Evolutionary conservation across 805 yeast genomes (phyloP).

Genomic region (Hanseniaspora thailandica): DNA sequence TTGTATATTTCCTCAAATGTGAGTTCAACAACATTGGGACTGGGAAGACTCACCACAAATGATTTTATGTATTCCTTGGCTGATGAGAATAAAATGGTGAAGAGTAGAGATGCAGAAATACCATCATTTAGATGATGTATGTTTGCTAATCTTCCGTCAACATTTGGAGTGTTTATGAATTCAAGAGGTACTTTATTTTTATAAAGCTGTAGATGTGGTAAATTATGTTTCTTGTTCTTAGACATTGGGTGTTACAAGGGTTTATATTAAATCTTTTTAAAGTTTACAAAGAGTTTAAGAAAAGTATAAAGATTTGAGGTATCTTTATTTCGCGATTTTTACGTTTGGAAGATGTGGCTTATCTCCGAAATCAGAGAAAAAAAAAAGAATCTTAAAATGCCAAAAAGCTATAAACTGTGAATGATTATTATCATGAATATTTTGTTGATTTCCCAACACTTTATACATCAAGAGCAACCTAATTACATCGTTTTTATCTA

Average conservation of each 20-base stretch:
- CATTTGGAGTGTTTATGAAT: slow-evolving; percentile 46
- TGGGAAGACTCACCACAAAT: slow-evolving; percentile 22
- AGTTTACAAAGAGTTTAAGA: no score
- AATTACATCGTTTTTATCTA: no score
- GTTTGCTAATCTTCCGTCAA: slow-evolving; percentile 1
- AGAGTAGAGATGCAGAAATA: not conserved
- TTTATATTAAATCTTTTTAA: no score
- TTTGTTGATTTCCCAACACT: not conserved
- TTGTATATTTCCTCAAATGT: slow-evolving; percentile 29
- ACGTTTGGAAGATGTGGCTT: no score
- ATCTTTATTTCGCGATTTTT: no score
- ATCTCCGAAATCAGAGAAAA: no score
- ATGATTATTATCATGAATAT: not conserved
- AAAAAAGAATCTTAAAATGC: no score
- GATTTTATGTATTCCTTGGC: not conserved
- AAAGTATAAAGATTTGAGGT: no score
- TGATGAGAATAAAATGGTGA: not conserved
- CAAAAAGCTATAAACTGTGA: not conserved
- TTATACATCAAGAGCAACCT: no score
- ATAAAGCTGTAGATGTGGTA: not conserved
- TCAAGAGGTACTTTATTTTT: slow-evolving; percentile 33
- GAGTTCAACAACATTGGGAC: slow-evolving; percentile 24
- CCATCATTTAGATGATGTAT: slow-evolving; percentile 39
- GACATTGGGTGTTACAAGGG: not conserved
- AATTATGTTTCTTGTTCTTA: not conserved